A percentile compares a stretch with the other conserved stretches of the same genome.
These are phyloP conservation scores for Talaromyces funiculosus DNA, from an alignment of 2,329 filamentous ascomycete genomes.

Conservation along the genomic window DNA sequence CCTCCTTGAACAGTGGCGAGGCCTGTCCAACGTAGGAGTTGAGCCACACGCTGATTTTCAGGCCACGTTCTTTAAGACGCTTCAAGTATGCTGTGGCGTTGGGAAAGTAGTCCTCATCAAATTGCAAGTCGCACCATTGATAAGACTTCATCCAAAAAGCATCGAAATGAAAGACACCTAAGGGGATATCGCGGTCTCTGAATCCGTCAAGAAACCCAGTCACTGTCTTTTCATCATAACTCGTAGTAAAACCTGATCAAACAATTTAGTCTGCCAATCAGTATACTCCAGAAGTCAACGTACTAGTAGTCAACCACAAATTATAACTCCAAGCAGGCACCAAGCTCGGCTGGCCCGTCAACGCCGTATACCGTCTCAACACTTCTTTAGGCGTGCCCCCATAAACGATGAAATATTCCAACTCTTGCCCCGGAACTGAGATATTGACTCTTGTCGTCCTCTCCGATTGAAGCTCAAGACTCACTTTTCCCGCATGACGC, in stretches of 20 bases:
- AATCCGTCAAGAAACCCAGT: constrained; percentile 63
- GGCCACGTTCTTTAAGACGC: constrained; percentile 57
- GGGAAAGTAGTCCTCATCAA: constrained; percentile 62
- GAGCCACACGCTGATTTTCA: constrained; percentile 71
- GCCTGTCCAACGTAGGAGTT: constrained; percentile 70
- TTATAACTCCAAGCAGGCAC: constrained; percentile 71
- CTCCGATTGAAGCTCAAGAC: constrained; percentile 69
- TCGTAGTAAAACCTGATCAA: constrained; percentile 55
- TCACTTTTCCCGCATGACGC: constrained; percentile 63
- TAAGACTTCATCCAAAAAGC: constrained; percentile 74
- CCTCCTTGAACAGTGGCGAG: constrained; percentile 59
- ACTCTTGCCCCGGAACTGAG: constrained; percentile 60
- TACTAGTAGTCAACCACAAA: constrained; percentile 64
- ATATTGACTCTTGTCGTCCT: constrained; percentile 66
- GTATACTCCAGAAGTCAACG: not conserved
- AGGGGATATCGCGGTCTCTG: constrained; percentile 57
- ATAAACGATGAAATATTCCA: constrained; percentile 71
- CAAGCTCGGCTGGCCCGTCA: constrained; percentile 60
- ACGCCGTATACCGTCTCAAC: constrained; percentile 58
- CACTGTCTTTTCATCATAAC: constrained; percentile 65
- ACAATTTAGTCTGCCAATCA: not conserved
- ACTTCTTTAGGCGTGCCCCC: constrained; percentile 68
- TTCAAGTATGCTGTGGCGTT: constrained; percentile 60
- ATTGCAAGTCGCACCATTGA: constrained; percentile 70
- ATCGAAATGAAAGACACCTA: constrained; percentile 71